Conservation (phyloP, 2,329 filamentous ascomycete species). For the Neopestalotiopsis sp. region DNA sequence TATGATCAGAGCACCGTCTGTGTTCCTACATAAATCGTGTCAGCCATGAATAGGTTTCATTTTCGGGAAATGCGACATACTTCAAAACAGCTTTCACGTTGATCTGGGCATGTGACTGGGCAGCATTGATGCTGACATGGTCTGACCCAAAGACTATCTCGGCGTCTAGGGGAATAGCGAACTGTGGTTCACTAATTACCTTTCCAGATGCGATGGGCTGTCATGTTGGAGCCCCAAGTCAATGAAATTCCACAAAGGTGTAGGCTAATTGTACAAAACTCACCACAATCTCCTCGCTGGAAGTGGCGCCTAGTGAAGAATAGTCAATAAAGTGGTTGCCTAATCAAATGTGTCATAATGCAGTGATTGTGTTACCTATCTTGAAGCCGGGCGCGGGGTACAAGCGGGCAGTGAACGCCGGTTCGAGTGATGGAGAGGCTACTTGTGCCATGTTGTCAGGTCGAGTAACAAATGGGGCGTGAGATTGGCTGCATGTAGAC, state of each 20-base stretch:
- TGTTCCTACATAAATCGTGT: neutral
- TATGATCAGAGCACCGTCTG: neutral
- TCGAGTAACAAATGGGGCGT: neutral
- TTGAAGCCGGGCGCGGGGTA: neutral
- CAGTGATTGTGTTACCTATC: neutral
- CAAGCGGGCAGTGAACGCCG: neutral
- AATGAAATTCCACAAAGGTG: neutral
- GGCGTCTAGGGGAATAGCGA: neutral
- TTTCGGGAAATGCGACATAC: neutral
- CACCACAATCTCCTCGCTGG: neutral
- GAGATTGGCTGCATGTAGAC: neutral
- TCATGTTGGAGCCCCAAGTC: neutral
- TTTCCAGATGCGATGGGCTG: neutral
- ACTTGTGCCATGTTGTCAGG: neutral
- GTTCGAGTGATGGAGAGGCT: neutral
- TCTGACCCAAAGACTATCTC: neutral
- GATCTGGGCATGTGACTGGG: neutral
- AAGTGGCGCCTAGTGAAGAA: too few relatives aligned
- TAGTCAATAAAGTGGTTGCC: too few relatives aligned
- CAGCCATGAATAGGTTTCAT: neutral
- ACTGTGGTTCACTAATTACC: neutral
- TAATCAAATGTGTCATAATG: neutral
- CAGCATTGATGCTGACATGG: neutral
- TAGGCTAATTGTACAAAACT: neutral
- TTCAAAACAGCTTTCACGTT: neutral